Base-by-base conservation (phyloP, 2,329 filamentous ascomycete genomes). In the Alternaria novae-zelandiae region DNA sequence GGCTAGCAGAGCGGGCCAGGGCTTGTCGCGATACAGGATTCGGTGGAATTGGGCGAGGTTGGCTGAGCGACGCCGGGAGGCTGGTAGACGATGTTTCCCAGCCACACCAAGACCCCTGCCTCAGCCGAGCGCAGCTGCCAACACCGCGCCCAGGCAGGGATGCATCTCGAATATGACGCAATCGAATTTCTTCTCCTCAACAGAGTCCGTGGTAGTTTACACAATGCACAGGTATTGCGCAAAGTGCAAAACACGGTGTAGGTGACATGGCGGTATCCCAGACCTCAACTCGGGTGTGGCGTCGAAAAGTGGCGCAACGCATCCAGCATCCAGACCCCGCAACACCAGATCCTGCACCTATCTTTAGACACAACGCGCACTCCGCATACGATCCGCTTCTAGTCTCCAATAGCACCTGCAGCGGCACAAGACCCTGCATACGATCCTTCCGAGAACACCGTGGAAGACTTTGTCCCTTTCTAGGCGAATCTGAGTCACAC, bases 21-120 rank as follows among this genome's bases (percentile, higher is more conserved):
- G 49, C 61, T 56, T 63, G 26, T 62, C 67, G 65, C 66, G 59
- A 64, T 55, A 54, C 67, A 72, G 61, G 73, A 75, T 74, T 79
- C 73, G 76, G 53, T 63, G 70, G 64, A 67, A 68, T 76, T 73
- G 61, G 63, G 62, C 65, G 77, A 78, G 77, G 77, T 74, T 79
- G 78, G 74, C 63, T 54, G 47, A 70, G 60, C 45, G 71, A 65
- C 59, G 59, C 54, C 41, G 64, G 70, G 70, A 56, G 74, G 75
- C 67, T 75, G 74, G 73, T 56, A 60, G 61, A 49, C 57, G 51
- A 46, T 36, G 28, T 32, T 36, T 25, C 68, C 75, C 74, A 76
- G 69, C 75, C 75, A 73, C 75, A 64, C 65, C 32, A 50, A 54
- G 36, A 56, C 63, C 54, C 46, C 49, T 59, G 51, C 62, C 51